These are phyloP conservation scores for Tetraselmis striata DNA, from an alignment of 139 green algal species.

Conservation along the genomic window DNA sequence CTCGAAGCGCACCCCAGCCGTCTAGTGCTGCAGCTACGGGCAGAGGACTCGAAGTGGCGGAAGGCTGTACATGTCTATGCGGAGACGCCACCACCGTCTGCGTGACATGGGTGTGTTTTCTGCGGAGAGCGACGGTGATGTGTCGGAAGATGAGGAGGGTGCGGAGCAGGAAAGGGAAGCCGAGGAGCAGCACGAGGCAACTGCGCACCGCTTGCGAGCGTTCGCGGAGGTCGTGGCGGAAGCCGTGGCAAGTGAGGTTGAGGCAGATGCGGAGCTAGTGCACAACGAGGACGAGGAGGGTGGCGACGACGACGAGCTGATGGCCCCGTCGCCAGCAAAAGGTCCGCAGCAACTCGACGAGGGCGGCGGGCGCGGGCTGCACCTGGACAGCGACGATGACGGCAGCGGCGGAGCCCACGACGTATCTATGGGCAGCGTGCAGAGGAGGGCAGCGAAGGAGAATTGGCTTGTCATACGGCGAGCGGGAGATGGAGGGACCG, in stretches of 20 bases:
- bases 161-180: not conserved
- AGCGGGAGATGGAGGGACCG: not conserved
- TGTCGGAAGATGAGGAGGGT: not conserved
- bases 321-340: not conserved
- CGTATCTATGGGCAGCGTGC: not conserved
- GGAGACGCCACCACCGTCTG: not conserved
- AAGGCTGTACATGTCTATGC: slow-evolving; percentile 1
- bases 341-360: not conserved
- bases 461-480: not conserved
- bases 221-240: not conserved
- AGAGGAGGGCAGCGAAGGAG: not conserved
- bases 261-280: not conserved
- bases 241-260: not conserved
- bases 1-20: not conserved
- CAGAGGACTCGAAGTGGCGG: not conserved
- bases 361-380: not conserved
- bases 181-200: not conserved
- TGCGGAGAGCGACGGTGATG: not conserved
- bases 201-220: not conserved
- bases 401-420: not conserved
- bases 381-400: not conserved
- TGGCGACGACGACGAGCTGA: not conserved
- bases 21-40: not conserved
- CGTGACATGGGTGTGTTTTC: not conserved
- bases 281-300: not conserved